Evolutionary conservation across 2,329 filamentous ascomycete genomes (phyloP), one percentile per base, ranked within the genome.

Genomic region (Claviceps digitariae): DNA sequence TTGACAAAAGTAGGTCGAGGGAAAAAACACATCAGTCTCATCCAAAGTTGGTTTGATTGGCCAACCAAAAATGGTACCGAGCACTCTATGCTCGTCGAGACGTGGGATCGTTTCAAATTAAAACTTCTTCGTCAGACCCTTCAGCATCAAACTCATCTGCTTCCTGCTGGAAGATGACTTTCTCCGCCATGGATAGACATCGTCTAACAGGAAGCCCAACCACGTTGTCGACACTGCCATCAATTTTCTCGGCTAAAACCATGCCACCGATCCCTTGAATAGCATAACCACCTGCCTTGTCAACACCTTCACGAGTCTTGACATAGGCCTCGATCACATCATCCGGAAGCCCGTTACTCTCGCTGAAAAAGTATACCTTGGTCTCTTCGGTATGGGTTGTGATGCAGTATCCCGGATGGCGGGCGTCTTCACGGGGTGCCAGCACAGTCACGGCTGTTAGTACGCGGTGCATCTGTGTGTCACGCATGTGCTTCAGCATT

Each of bases 231-330:
- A 89, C 87, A 52, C 82, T 83, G 12, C 93, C 93, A 58, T 95
- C 87, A 58, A 98, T 86, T 67, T 78, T 85, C 67, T 96, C 90
- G 13, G 98, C 83, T 54, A 98, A 69, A 55, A 98, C 75, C 66
- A 96, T 83, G 9, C 87, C 85, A 1, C 87, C 93, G 12, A 91
- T 74, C 0, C 91, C 93, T 69, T 98, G 93, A 52, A 98, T 80
- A 1, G 89, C 93, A 68, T 98, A 98, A 0, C 93, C 93, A 2
- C 93, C 93, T 0, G 93, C 93, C 74, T 97, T 98, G 69, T 97
- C 93, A 12, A 82, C 90, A 2, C 93, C 93, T 73, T 98, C 93
- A 53, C 91, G 77, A 23, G 91, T 96, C 63, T 76, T 78, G 54
- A 90, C 85, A 65, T 90, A 90, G 5, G 73, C 79, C 60, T 88